phyloP scores from a whole-genome alignment of 1,284 basidiomycete genomes.

The Fistulina hepatica region DNA sequence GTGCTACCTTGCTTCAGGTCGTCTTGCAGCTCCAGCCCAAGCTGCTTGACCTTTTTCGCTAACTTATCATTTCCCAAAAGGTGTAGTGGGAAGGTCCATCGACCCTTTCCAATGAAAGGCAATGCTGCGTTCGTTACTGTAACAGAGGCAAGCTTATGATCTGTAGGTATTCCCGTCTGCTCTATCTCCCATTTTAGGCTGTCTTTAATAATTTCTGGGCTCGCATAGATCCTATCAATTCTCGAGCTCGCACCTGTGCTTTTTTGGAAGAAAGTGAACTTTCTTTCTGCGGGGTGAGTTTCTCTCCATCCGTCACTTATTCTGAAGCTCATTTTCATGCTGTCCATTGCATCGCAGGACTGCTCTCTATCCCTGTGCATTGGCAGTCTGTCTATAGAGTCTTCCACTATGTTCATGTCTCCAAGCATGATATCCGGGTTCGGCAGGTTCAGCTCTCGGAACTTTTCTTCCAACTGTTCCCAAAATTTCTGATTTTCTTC shows the following conservation, averaged over 20 bases:
- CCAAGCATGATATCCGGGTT: conserved; percentile 5
- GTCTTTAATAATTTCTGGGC: background rate
- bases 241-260: background rate
- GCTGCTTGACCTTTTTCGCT: background rate
- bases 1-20: background rate
- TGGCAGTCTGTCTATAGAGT: conserved; percentile 3
- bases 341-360: background rate
- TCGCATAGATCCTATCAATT: background rate
- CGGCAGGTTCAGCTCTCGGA: background rate
- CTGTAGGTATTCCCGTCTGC: conserved; percentile 4
- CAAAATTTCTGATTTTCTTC: conserved; percentile 5
- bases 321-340: conserved; percentile 4
- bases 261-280: no score
- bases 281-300: background rate
- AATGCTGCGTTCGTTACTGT: conserved; percentile 1
- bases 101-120: conserved; percentile 9
- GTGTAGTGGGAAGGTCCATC: conserved; percentile 10
- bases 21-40: background rate
- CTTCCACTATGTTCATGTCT: conserved; percentile 7
- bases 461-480: conserved; percentile 4
- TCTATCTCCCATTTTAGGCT: conserved; percentile 7
- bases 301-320: background rate
- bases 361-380: background rate
- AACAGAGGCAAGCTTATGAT: conserved; percentile 9
- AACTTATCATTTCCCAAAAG: conserved; percentile 1